Evolutionary conservation across 2,329 filamentous ascomycete genomes (phyloP).

Genomic region (Hymenotorrendiella dingleyae): DNA sequence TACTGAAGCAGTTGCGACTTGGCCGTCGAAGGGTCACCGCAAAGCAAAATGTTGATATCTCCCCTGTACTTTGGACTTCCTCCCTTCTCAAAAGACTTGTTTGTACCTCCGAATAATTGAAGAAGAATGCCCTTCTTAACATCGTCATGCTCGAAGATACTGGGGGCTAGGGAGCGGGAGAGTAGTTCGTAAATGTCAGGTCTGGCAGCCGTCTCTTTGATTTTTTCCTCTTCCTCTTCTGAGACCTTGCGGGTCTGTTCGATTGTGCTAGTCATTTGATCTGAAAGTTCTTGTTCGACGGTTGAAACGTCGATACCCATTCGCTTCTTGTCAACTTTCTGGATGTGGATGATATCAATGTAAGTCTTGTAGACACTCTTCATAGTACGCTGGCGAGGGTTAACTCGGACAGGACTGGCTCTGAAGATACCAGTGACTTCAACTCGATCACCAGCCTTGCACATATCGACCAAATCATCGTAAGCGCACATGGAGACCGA

Average conservation of each 20-base stretch:
- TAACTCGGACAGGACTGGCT: conserved; percentile 87
- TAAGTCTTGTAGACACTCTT: conserved; percentile 99
- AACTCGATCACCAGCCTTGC: conserved; percentile 94
- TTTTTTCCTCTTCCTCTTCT: conserved; percentile 84
- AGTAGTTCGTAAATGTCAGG: conserved; percentile 91
- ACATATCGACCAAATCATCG: conserved; percentile 94
- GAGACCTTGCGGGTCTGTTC: conserved; percentile 80
- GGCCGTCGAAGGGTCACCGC: conserved; percentile 91
- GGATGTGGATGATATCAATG: conserved; percentile 88
- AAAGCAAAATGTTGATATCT: conserved; percentile 95
- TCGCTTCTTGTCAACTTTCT: conserved; percentile 93
- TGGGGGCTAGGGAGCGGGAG: conserved; percentile 83
- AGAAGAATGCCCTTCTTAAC: conserved; percentile 98
- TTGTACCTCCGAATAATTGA: conserved; percentile 94
- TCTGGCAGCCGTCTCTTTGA: conserved; percentile 71
- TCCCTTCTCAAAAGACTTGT: conserved; percentile 96
- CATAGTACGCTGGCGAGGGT: conserved; percentile 84
- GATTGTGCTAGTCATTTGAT: conserved; percentile 56
- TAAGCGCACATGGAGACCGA: conserved; percentile 95
- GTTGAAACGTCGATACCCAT: conserved; percentile 89
- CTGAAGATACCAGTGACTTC: conserved; percentile 97
- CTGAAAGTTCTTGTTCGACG: conserved; percentile 68
- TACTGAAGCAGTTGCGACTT: conserved; percentile 95
- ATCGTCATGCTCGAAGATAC: conserved; percentile 96
- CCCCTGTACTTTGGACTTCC: conserved; percentile 93